Base-by-base conservation (phyloP, 495 filamentous ascomycete genomes). In the Neurospora sp. region DNA sequence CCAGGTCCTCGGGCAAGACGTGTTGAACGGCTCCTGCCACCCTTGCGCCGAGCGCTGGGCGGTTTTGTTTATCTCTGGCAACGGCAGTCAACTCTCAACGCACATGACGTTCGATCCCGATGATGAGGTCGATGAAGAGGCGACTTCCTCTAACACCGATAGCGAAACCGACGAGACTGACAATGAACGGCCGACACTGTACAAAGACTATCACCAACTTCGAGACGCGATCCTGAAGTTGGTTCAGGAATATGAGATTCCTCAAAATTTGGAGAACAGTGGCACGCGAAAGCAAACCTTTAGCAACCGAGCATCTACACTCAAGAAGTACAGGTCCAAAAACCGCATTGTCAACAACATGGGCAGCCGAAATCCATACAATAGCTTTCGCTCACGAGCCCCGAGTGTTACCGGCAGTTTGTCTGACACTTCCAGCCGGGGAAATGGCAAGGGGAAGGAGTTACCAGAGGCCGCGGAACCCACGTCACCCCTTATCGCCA, bases 191-290 rank as follows among this genome's bases (percentile, higher is more conserved):
- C 85, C 92, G 13, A 92, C 93, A 37, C 82, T 93, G 7, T 91
- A 93, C 77, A 92, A 92, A 75, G 92, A 94, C 75, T 92, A 96
- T 75, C 92, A 96, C 80, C 90, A 92, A 71, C 83, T 97, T 9
- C 91, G 95, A 72, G 90, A 92, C 40, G 92, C 93, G 7, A 92
- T 97, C 69, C 82, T 92, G 66, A 94, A 93, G 77, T 85, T 97
- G 3, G 90, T 96, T 21, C 88, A 92, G 74, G 93, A 96, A 48
- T 92, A 90, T 73, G 92, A 94, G 74, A 90, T 92, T 28, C 91
- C 91, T 3, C 88, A 89, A 54, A 87, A 84, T 38, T 78, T 89
- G 0, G 84, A 89, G 62, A 82, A 81, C 21, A 86, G 88, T 39
- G 84, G 82, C 34, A 82, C 86, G 39, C 79, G 78, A 72, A 85